Conservation (phyloP, 768 basidiomycete genomes). For the Lentinula edodes region DNA sequence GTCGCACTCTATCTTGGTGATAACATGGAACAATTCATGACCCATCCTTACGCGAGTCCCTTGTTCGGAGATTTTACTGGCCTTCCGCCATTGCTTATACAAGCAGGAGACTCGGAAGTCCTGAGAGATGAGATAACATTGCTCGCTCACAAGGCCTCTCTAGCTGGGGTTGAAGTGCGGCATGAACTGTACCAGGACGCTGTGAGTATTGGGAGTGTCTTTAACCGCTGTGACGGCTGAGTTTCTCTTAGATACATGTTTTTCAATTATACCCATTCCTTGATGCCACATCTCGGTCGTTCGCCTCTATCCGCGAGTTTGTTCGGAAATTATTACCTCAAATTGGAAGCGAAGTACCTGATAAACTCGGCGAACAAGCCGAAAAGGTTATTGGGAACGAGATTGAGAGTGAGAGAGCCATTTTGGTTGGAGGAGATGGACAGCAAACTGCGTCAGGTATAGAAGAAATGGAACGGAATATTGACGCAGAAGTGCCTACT, state of each 20-base stretch:
- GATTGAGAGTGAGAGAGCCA: constrained; percentile 60
- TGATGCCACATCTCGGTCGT: constrained; percentile 57
- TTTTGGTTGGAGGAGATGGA: constrained; percentile 73
- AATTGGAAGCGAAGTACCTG: constrained; percentile 42
- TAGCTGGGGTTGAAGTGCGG: constrained; percentile 79
- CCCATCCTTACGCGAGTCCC: constrained; percentile 94
- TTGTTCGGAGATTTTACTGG: constrained; percentile 86
- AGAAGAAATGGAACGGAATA: constrained; percentile 33
- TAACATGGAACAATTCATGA: constrained; percentile 73
- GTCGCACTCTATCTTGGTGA: constrained; percentile 92
- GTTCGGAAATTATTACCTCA: constrained; percentile 55
- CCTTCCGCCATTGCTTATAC: constrained; percentile 86
- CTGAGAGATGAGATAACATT: constrained; percentile 91
- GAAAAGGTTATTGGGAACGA: constrained; percentile 64
- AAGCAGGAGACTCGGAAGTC: constrained; percentile 91
- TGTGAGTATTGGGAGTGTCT: constrained; percentile 36
- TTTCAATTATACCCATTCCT: constrained; percentile 88
- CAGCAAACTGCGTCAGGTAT: constrained; percentile 41
- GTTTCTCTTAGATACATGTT: constrained; percentile 65
- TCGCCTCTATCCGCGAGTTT: constrained; percentile 66
- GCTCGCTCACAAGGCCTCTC: constrained; percentile 86
- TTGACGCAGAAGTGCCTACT: constrained; percentile 14
- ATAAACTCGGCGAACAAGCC: constrained; percentile 45
- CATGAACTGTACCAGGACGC: constrained; percentile 92
- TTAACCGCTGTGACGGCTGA: not conserved